Base-by-base conservation (phyloP, 106 monocot genomes). In the Agapanthus africanus region DNA sequence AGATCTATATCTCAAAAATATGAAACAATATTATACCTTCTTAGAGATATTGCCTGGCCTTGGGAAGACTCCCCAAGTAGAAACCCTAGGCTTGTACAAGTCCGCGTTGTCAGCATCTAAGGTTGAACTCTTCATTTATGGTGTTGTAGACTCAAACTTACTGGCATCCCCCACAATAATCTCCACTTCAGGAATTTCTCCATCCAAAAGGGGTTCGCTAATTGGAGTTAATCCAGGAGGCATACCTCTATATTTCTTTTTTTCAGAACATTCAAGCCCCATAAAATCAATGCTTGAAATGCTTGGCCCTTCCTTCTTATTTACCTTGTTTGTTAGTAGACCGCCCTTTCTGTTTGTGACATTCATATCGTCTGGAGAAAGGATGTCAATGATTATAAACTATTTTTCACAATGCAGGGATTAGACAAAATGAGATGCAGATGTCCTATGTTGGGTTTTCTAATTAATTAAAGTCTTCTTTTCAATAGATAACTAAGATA, bases 51-150 rank as follows among this genome's bases (percentile, higher is more conserved):
- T 82, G 25, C 33, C 78, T 16, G 95, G 95, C 63, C 95, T 84
- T 69, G 95, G 91, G 41, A 89, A 97, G 66, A 92, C 86, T 54
- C 95, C 91, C 95, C 95, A 97, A 44, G 95, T 89, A 35, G 88
- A 86, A 34, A 97, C 89, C 52, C 84, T 91, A 6, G 95, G 95
- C 69, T 86, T 89, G 78, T 92, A 97, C 27, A 82, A 34, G 14
- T 47, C 78, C 15, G 47, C n/a, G 47, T 66, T 65, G 39, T 74
- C 79, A 65, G 73, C 70, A 54, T 73, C 68, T 50, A 49, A 70
- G 18, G 64, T 34, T 66, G 75, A 59, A 59, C 39, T 54, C 40
- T 50, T 40, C 52, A 46, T 38, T 50, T 51, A 41, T 34, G 76
- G 56, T 47, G 59, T 49, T 69, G 65, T 33, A 34, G 63, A 51